Percentiles rank a stretch among this genome's conserved stretches.
These are phyloP conservation scores for Metarhizium rileyi DNA, from an alignment of 2,329 filamentous ascomycete species.

Conservation along the genomic window DNA sequence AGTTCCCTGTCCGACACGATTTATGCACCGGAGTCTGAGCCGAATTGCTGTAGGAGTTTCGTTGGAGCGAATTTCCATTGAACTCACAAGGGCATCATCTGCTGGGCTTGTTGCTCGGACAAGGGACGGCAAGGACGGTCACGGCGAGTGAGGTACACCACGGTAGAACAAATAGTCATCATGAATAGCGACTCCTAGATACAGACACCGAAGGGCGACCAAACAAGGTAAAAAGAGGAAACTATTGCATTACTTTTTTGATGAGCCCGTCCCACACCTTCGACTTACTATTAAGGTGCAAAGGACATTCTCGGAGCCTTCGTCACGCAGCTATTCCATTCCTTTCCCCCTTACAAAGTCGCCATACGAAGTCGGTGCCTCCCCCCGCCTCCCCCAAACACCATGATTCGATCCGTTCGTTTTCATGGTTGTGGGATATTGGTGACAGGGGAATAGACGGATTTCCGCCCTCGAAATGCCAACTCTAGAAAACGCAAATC, in stretches of 20 bases:
- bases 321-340: slow-evolving; percentile 25
- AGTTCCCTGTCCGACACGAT: not conserved
- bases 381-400: slow-evolving; percentile 12
- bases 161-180: slow-evolving; percentile 13
- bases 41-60: not conserved
- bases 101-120: not conserved
- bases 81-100: too few species aligned
- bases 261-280: slow-evolving; percentile 26
- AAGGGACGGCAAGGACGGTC: too few species aligned
- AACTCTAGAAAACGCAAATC: slow-evolving; percentile 29
- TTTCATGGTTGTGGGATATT: slow-evolving; percentile 2
- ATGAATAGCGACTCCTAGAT: slow-evolving; percentile 27
- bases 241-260: slow-evolving; percentile 35
- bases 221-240: slow-evolving; percentile 23
- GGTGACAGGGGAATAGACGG: not conserved
- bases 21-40: slow-evolving; percentile 3
- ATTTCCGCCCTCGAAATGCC: slow-evolving; percentile 10
- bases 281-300: slow-evolving; percentile 24
- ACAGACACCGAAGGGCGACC: slow-evolving; percentile 21
- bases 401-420: too few species aligned
- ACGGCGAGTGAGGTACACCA: not conserved
- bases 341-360: slow-evolving; percentile 12
- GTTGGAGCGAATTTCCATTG: not conserved
- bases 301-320: slow-evolving; percentile 20
- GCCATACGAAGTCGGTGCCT: slow-evolving; percentile 16